phyloP scores from a whole-genome alignment of 208 protist genomes.

The Wallacemonas sp. region DNA sequence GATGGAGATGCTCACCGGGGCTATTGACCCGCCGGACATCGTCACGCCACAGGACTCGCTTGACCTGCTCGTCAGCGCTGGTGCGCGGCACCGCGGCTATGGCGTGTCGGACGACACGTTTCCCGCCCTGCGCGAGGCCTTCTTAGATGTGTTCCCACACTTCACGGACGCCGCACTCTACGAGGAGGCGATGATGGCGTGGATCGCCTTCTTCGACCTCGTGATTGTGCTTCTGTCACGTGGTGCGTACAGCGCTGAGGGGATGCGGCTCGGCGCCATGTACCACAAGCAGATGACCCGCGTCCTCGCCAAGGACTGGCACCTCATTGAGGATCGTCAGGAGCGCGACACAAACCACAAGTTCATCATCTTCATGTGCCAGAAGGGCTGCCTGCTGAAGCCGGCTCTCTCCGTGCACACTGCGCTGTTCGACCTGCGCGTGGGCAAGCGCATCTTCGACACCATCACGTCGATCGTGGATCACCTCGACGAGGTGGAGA shows the following conservation, averaged over 20 bases:
- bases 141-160: constrained; percentile 3
- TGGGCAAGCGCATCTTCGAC: constrained; percentile 19
- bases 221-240: not conserved
- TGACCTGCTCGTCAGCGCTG: constrained; percentile 8
- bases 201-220: constrained; percentile 5
- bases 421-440: constrained; percentile 4
- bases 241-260: not conserved
- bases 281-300: constrained; percentile 8
- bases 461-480: constrained; percentile 22
- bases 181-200: not conserved
- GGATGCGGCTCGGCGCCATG: not conserved
- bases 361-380: constrained; percentile 13
- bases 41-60: not conserved
- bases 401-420: not conserved
- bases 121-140: not conserved
- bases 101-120: constrained; percentile 6
- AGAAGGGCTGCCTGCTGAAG: not conserved
- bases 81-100: constrained; percentile 5
- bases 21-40: not conserved
- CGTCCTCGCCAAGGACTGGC: constrained; percentile 8
- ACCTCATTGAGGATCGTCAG: constrained; percentile 11
- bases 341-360: constrained; percentile 14
- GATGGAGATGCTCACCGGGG: constrained; percentile 1
- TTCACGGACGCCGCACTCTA: constrained; percentile 1
- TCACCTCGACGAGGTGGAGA: constrained; percentile 9